These are phyloP conservation scores for Gillenia trifoliata DNA, from an alignment of 306 rosid species.

Conservation along the genomic window DNA sequence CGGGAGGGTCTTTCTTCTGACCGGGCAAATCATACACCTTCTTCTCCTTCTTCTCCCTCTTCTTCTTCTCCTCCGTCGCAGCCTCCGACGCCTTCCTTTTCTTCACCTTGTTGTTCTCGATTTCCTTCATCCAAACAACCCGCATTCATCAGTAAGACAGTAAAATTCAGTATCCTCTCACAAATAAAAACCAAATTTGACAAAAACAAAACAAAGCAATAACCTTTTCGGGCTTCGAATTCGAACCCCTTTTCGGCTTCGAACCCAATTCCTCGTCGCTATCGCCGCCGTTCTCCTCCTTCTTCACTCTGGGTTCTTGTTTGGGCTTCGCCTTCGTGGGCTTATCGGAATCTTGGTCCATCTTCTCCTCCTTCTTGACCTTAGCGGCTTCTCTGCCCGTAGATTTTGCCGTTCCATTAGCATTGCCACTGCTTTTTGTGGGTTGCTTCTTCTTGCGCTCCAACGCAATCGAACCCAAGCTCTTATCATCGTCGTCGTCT, in stretches of 20 bases:
- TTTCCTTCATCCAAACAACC: constrained; percentile 30
- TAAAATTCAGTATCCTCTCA: neutral
- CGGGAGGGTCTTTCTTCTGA: constrained; percentile 87
- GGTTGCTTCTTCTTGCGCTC: constrained; percentile 29
- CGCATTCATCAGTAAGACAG: constrained; percentile 5
- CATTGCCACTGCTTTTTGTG: constrained; percentile 12
- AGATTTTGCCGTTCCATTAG: neutral
- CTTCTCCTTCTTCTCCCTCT: constrained; percentile 53
- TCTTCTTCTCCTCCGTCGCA: constrained; percentile 10
- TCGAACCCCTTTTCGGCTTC: constrained; percentile 20
- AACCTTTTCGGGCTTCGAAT: constrained; percentile 42
- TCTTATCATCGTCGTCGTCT: constrained; percentile 26
- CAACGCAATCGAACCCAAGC: constrained; percentile 21
- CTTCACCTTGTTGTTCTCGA: constrained; percentile 27
- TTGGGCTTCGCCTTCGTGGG: neutral
- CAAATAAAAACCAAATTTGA: neutral
- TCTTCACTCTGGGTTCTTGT: constrained; percentile 25
- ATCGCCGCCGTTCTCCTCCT: constrained; percentile 29
- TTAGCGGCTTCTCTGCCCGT: neutral
- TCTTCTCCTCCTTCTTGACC: neutral
- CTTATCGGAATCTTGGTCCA: neutral
- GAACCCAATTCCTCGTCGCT: constrained; percentile 28
- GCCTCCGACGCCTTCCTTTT: constrained; percentile 4
- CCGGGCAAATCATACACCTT: constrained; percentile 85
- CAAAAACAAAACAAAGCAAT: neutral